phyloP scores from a whole-genome alignment of 1,284 basidiomycete species.

The Sanghuangporus sanghuang region DNA sequence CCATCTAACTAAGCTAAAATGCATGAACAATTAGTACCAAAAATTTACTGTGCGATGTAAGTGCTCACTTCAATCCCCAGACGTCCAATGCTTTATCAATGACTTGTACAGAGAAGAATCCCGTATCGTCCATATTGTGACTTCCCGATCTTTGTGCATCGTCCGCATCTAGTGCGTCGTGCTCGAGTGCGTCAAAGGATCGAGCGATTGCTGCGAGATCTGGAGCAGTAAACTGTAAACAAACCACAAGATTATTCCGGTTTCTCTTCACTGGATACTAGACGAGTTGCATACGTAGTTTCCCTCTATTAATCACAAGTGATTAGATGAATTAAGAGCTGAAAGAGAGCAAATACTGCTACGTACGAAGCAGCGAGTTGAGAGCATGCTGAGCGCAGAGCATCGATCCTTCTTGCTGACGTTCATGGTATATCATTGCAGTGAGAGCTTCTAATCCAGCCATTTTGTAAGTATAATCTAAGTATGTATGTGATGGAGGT shows the following conservation, averaged over 20 bases:
- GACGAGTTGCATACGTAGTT: conserved; percentile 50
- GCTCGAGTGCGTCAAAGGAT: conserved; percentile 47
- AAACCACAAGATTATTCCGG: background rate
- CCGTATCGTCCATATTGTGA: conserved; percentile 88
- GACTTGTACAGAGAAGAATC: conserved; percentile 86
- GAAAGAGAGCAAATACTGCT: background rate
- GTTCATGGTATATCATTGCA: conserved; percentile 70
- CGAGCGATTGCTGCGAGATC: conserved; percentile 82
- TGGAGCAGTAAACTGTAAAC: conserved; percentile 69
- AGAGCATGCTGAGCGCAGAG: conserved; percentile 84
- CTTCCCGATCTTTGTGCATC: conserved; percentile 37
- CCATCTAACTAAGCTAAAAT: conserved; percentile 69
- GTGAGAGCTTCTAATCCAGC: conserved; percentile 48
- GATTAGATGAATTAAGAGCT: conserved; percentile 13
- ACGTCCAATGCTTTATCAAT: conserved; percentile 77
- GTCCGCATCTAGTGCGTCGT: conserved; percentile 18
- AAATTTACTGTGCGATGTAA: conserved; percentile 11
- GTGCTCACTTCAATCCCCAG: conserved; percentile 69
- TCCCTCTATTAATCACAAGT: conserved; percentile 44
- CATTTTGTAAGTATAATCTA: conserved; percentile 34
- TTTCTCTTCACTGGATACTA: background rate
- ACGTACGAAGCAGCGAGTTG: conserved; percentile 73
- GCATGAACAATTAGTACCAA: conserved; percentile 26
- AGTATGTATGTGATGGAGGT: background rate
- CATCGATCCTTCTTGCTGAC: conserved; percentile 71